These are phyloP conservation scores for Striga hermonthica DNA, from an alignment of 305 asterid genomes.

Conservation along the genomic window DNA sequence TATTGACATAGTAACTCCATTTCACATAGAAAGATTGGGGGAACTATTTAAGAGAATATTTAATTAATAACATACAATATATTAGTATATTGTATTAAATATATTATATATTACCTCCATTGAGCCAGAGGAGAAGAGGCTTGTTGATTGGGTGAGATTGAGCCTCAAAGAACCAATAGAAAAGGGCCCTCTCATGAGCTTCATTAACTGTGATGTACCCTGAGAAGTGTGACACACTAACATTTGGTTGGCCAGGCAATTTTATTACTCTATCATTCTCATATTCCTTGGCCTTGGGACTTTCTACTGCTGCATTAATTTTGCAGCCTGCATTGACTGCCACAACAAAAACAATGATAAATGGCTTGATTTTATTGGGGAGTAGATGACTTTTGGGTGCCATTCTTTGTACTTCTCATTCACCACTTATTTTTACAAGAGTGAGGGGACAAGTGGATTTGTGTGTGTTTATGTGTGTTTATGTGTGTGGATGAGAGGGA, in stretches of 20 bases:
- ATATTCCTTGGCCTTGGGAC: slow-evolving; percentile 35
- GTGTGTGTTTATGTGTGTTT: too few species aligned
- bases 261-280: slow-evolving; percentile 49
- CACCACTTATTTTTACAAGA: too few species aligned
- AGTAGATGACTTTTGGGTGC: not conserved
- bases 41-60: too few species aligned
- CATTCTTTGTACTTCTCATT: not conserved
- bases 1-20: too few species aligned
- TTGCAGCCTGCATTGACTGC: not conserved
- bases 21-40: too few species aligned
- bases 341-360: not conserved
- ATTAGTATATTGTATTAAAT: not conserved
- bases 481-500: too few species aligned
- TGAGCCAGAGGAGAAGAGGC: slow-evolving; percentile 84
- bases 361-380: not conserved
- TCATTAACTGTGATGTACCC: slow-evolving; percentile 68
- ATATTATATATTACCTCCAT: slow-evolving; percentile 60
- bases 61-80: not conserved
- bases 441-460: too few species aligned
- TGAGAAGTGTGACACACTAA: slow-evolving; percentile 59
- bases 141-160: slow-evolving; percentile 47
- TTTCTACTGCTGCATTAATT: slow-evolving; percentile 32
- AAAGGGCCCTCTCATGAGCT: slow-evolving; percentile 78
- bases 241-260: slow-evolving; percentile 70
- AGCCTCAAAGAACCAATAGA: slow-evolving; percentile 84